Conservation (phyloP, 2,329 filamentous ascomycete genomes). For the Trichoderma afroharzianum region DNA sequence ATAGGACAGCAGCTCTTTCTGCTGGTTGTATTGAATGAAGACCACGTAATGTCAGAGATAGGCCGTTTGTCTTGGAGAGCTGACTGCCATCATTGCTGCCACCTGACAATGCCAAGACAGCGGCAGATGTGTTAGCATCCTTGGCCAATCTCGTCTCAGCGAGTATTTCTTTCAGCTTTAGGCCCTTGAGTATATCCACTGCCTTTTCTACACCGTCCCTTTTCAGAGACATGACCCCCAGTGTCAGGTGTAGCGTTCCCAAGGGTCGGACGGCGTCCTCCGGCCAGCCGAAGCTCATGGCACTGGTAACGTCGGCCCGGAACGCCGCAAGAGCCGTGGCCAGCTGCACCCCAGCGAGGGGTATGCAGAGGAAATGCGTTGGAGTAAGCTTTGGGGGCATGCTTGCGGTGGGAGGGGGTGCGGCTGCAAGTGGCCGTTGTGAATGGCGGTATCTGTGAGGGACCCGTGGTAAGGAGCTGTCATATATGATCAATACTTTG, state of each 20-base stretch:
- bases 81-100: neutral
- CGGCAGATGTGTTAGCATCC: neutral
- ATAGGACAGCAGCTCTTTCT: slow-evolving; percentile 59
- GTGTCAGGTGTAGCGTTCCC: slow-evolving; percentile 78
- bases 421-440: neutral
- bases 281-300: slow-evolving; percentile 51
- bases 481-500: neutral
- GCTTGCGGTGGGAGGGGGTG: neutral
- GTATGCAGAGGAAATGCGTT: slow-evolving; percentile 75
- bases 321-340: slow-evolving; percentile 60
- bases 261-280: slow-evolving; percentile 67
- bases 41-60: slow-evolving; percentile 49
- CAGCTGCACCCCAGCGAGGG: slow-evolving; percentile 66
- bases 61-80: slow-evolving; percentile 16
- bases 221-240: slow-evolving; percentile 78
- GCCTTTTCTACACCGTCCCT: slow-evolving; percentile 45
- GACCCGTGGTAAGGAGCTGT: slow-evolving; percentile 1
- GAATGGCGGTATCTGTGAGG: neutral
- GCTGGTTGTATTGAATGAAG: slow-evolving; percentile 60
- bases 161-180: slow-evolving; percentile 41
- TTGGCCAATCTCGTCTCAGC: slow-evolving; percentile 23
- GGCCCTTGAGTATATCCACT: slow-evolving; percentile 35
- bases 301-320: slow-evolving; percentile 50
- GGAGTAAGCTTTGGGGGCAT: slow-evolving; percentile 44
- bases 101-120: slow-evolving; percentile 13